Conservation (phyloP, 768 basidiomycete species). For the Lanmaoa rubissima region DNA sequence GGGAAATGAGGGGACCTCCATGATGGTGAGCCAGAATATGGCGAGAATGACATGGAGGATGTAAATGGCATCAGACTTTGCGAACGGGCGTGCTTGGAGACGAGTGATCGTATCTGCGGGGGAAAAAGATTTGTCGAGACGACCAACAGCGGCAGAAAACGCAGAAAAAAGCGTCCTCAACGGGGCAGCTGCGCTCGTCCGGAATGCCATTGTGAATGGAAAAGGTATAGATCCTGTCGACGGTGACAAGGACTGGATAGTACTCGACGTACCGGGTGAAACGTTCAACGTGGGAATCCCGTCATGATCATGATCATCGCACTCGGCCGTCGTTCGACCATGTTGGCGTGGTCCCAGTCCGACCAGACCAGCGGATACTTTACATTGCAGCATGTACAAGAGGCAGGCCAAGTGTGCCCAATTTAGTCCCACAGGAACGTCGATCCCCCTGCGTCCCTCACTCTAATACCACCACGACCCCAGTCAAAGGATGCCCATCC, state of each 20-base stretch:
- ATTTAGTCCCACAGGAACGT: neutral
- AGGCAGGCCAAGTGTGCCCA: neutral
- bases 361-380: neutral
- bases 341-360: too few relatives aligned
- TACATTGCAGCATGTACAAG: neutral
- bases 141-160: constrained; percentile 57
- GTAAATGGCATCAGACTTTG: constrained; percentile 57
- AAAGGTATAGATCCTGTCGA: neutral
- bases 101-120: constrained; percentile 62
- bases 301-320: neutral
- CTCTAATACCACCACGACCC: constrained; percentile 1
- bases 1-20: constrained; percentile 68
- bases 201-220: constrained; percentile 1
- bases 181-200: constrained; percentile 1
- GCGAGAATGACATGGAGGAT: constrained; percentile 62
- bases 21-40: constrained; percentile 68
- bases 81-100: constrained; percentile 56
- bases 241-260: neutral
- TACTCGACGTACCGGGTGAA: too few relatives aligned
- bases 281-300: neutral
- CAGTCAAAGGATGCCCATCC: constrained; percentile 12
- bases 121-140: constrained; percentile 76
- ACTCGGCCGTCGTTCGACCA: neutral
- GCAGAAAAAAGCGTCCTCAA: constrained; percentile 37
- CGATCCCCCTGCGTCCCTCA: neutral